Base-by-base conservation (phyloP, 345 rosid species). In the Hibiscus mutabilis region DNA sequence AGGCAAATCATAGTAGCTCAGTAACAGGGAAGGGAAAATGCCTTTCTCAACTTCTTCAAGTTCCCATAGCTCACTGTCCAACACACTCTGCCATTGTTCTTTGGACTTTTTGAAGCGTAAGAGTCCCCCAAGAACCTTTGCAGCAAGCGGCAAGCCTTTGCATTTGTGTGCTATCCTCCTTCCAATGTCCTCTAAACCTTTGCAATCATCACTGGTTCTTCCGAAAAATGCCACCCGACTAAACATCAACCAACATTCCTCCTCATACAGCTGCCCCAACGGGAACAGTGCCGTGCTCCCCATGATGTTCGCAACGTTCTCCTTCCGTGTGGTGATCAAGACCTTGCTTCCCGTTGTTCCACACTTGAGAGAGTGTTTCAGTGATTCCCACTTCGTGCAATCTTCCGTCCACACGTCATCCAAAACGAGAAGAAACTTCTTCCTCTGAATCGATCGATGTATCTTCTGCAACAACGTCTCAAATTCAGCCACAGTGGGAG, bases 381-480 rank as follows among this genome's bases (percentile, higher is more conserved):
- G 27, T 14, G 62, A 25, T 14, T 58, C 62, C 62, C 62, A 58
- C 35, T 58, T 25, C 2, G 0, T 58, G 62, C 3, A 61, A 24
- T 67, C 60, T 42, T 71, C 74, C 5, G 69, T 72, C 82, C 82
- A 79, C 44, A 75, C 79, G 64, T 79, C 82, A 65, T 79, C 79
- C 14, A 79, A 44, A 12, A 79, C 69, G 15, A 79, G 71, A 21
- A 75, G 19, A 46, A 60, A 73, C 19, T 47, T 66, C 33, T 53
- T 75, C 3, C 73, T 73, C 21, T 35, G 22, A 10, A 71, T 4
- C 19, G 52, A 74, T 1, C 42, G 72, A 24, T 18, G 59, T 21
- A 71, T 49, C 19, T 75, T 33, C 40, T 74, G 24, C 31, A 75
- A 46, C 19, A 21, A 1, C 68, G 51, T 31, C 56, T 62, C 18